Evolutionary conservation across 2,329 filamentous ascomycete species (phyloP), one percentile per base, ranked within the genome.

Genomic region (Fusarium sp.): DNA sequence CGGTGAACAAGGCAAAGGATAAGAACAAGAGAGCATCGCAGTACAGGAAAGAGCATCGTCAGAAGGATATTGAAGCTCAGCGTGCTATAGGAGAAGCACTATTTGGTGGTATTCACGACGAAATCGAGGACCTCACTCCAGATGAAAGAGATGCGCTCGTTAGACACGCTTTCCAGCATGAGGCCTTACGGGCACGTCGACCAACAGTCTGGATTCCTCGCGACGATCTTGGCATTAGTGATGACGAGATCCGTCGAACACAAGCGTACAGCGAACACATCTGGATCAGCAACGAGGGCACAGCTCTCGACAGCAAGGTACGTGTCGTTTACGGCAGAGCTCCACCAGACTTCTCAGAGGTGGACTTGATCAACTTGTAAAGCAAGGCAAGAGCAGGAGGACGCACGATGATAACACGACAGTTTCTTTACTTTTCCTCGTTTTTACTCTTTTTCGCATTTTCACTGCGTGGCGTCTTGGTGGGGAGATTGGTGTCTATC

Each of bases 241-340:
- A 97, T 77, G 96, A 98, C 76, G 96, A 99, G 84, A 92, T 98
- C 49, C 87, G 88, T 78, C 88, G 93, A 41, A 98, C 95, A 12
- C 88, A 91, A 73, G 87, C 88, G 54, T 93, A 95, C 80, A 96
- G 92, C 79, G 90, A 93, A 67, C 87, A 90, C 70, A 93, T 98
- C 59, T 98, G 95, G 93, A 95, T 98, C 80, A 97, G 94, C 77
- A 98, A 98, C 81, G 93, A 97, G 81, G 95, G 95, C 66, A 95
- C 96, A 26, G 93, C 94, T 15, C 85, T 98, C 76, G 94, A 98
- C 84, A 93, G 91, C 63, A 95, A 94, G 81, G 90, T 90, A 36
- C 90, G 93, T 24, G 94, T 97, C 10, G 90, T 97, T 42, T 98
- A 96, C 82, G 92, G 93, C 73, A 90, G 90, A 72, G 93, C 94